phyloP scores from a whole-genome alignment of 805 yeast genomes.

The Teunomyces kruisii region DNA sequence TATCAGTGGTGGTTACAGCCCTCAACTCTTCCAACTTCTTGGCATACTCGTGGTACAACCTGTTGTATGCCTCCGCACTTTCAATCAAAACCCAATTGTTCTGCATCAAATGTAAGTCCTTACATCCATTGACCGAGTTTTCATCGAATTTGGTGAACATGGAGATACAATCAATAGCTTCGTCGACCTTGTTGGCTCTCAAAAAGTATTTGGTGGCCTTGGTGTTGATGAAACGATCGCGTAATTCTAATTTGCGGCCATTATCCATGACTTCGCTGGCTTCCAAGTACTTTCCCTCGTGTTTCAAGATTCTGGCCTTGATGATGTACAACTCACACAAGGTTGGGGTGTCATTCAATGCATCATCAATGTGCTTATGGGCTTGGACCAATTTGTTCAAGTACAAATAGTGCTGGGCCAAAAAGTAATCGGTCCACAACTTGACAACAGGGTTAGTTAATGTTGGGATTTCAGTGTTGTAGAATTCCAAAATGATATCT shows the following conservation, averaged over 20 bases:
- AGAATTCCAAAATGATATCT: slow-evolving; percentile 52
- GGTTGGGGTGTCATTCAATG: slow-evolving; percentile 76
- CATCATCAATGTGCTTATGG: slow-evolving; percentile 53
- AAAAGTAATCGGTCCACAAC: slow-evolving; percentile 73
- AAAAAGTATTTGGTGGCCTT: slow-evolving; percentile 81
- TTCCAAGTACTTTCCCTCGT: slow-evolving; percentile 54
- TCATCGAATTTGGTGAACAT: slow-evolving; percentile 81
- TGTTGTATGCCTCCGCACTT: slow-evolving; percentile 76
- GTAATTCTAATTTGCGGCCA: slow-evolving; percentile 77
- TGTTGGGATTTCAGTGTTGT: slow-evolving; percentile 27
- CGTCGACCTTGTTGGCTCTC: slow-evolving; percentile 70
- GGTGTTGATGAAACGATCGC: slow-evolving; percentile 89
- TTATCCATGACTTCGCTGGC: slow-evolving; percentile 69
- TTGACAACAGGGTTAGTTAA: slow-evolving; percentile 43
- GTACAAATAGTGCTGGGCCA: slow-evolving; percentile 74
- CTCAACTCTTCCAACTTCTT: slow-evolving; percentile 15
- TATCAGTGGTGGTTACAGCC: slow-evolving; percentile 16
- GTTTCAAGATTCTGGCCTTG: slow-evolving; percentile 79
- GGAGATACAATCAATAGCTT: slow-evolving; percentile 72
- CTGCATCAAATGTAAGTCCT: slow-evolving; percentile 85
- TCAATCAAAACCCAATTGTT: slow-evolving; percentile 87
- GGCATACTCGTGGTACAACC: slow-evolving; percentile 46
- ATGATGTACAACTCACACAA: slow-evolving; percentile 77
- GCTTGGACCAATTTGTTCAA: slow-evolving; percentile 57
- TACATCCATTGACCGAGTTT: slow-evolving; percentile 75